phyloP scores from a whole-genome alignment of 208 protist genomes.

The Wallacemonas sp. region DNA sequence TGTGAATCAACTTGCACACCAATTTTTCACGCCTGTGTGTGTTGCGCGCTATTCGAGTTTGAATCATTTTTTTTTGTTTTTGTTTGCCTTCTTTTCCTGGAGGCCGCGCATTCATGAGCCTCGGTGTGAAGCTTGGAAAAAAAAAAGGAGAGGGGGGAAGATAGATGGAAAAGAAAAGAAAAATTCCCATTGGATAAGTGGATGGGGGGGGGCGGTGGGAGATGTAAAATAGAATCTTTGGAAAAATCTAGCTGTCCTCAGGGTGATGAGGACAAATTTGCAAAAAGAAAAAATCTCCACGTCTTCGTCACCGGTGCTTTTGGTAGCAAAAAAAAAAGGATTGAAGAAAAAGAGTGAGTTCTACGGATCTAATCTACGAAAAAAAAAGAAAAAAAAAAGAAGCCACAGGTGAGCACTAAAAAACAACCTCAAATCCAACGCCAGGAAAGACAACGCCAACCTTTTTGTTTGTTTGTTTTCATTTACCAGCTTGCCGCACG shows the following conservation, averaged over 20 bases:
- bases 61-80: no score
- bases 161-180: conserved; percentile 5
- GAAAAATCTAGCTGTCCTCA: background rate
- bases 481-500: no score
- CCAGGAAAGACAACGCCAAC: background rate
- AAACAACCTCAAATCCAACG: background rate
- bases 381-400: conserved; percentile 23
- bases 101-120: no score
- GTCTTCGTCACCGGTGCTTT: no score
- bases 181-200: background rate
- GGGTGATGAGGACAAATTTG: no score
- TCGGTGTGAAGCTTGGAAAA: no score
- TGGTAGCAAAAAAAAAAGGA: conserved; percentile 23
- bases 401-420: conserved; percentile 2
- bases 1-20: no score
- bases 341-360: conserved; percentile 20
- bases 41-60: no score
- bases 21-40: no score
- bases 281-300: conserved; percentile 15
- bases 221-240: background rate
- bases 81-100: no score
- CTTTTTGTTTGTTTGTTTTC: no score
- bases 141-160: background rate
- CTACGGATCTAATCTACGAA: conserved; percentile 17
- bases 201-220: background rate